These are phyloP conservation scores for Borealophlyctis nickersoniae DNA, from an alignment of 192 early-diverging fungal species.

Conservation along the genomic window DNA sequence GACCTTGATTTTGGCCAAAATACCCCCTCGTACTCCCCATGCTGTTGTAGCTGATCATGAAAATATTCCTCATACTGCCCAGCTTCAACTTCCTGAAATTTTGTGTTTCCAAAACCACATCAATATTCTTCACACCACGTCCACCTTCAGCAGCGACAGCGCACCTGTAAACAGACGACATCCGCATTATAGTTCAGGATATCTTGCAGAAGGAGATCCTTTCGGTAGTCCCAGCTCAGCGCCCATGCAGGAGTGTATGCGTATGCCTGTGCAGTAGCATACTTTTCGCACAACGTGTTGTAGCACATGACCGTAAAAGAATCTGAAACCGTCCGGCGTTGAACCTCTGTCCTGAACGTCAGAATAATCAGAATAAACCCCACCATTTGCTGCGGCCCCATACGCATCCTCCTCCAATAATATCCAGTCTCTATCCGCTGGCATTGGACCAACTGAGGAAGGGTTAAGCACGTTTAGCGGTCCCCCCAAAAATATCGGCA, in stretches of 20 bases:
- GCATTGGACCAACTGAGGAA: constrained; percentile 66
- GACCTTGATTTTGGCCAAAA: constrained; percentile 95
- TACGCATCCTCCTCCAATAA: constrained; percentile 70
- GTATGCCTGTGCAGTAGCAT: constrained; percentile 83
- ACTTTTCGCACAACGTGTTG: constrained; percentile 88
- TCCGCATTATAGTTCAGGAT: constrained; percentile 84
- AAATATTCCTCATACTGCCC: constrained; percentile 88
- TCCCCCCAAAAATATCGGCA: neutral
- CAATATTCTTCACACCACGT: neutral
- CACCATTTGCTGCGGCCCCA: constrained; percentile 15
- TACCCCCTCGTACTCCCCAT: constrained; percentile 81
- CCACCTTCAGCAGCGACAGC: neutral
- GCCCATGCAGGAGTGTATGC: constrained; percentile 96
- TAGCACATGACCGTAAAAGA: constrained; percentile 87
- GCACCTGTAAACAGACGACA: constrained; percentile 86
- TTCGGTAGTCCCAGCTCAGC: constrained; percentile 88
- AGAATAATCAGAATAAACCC: neutral
- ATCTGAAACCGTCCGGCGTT: constrained; percentile 50
- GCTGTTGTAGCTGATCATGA: constrained; percentile 62
- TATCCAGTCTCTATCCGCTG: constrained; percentile 89
- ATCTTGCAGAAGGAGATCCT: constrained; percentile 82
- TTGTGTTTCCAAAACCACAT: neutral
- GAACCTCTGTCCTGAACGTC: neutral
- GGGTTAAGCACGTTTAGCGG: neutral
- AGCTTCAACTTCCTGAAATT: constrained; percentile 77